A percentile compares a stretch with the other conserved stretches of the same genome.
Evolutionary conservation across 768 basidiomycete genomes (phyloP).

Genomic region (Auricularia auricula-judae): DNA sequence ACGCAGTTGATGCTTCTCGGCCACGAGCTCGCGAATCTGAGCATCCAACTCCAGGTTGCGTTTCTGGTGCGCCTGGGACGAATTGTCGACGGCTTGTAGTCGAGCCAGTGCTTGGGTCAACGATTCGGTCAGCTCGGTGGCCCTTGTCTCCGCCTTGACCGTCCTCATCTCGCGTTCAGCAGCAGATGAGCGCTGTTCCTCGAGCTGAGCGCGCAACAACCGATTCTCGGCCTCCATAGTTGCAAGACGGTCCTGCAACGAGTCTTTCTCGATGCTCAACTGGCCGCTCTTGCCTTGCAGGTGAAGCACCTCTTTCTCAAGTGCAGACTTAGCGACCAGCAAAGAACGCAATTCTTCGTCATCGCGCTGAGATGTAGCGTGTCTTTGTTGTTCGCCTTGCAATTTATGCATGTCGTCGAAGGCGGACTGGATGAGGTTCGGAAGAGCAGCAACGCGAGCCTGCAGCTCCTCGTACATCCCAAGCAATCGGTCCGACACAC

Average conservation of each 20-base stretch:
- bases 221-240: conserved; percentile 59
- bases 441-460: conserved; percentile 46
- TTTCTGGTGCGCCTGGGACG: conserved; percentile 46
- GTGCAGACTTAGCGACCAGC: conserved; percentile 43
- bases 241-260: conserved; percentile 48
- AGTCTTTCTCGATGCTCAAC: conserved; percentile 73
- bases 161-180: conserved; percentile 35
- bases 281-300: conserved; percentile 66
- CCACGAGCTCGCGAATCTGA: conserved; percentile 37
- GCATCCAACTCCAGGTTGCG: conserved; percentile 55
- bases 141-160: conserved; percentile 36
- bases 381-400: conserved; percentile 51
- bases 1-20: conserved; percentile 47
- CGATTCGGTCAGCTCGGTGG: conserved; percentile 58
- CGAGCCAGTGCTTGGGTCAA: conserved; percentile 62
- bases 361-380: conserved; percentile 48
- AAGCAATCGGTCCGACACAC: conserved; percentile 18
- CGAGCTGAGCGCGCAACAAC: conserved; percentile 39
- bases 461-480: conserved; percentile 40
- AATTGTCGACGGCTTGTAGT: conserved; percentile 62
- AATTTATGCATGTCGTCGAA: conserved; percentile 46
- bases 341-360: conserved; percentile 58
- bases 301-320: conserved; percentile 64
- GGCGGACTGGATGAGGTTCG: conserved; percentile 44
- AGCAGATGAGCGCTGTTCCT: conserved; percentile 37